Percentiles rank a stretch among this genome's conserved stretches.
Evolutionary conservation across 257 asterid species (phyloP).

Genomic region (Nicotiana undulata): DNA sequence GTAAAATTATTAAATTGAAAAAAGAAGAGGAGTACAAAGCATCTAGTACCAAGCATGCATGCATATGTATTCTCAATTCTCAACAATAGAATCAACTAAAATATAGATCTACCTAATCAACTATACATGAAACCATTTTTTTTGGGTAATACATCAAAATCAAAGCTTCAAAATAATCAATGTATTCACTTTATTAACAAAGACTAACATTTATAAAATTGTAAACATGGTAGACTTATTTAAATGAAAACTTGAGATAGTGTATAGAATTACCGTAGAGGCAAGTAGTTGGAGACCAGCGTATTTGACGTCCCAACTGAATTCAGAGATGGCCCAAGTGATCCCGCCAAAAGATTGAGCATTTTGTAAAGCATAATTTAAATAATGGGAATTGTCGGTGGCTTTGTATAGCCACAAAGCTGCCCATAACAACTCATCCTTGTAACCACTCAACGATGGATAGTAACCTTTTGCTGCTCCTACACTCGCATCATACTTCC

Average conservation of each 20-base stretch:
- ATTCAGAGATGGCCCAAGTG: slow-evolving; percentile 77
- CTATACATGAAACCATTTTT: neutral
- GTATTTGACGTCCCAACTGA: slow-evolving; percentile 91
- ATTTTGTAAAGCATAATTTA: slow-evolving; percentile 50
- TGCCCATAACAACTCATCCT: slow-evolving; percentile 92
- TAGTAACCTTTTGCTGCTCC: slow-evolving; percentile 71
- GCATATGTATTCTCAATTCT: neutral
- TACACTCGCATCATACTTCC: slow-evolving; percentile 61
- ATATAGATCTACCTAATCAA: slow-evolving; percentile 1
- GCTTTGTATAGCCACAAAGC: slow-evolving; percentile 86
- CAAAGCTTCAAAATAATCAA: neutral
- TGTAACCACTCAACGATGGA: slow-evolving; percentile 83
- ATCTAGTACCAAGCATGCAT: neutral
- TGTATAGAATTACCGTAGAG: slow-evolving; percentile 42
- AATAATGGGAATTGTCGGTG: slow-evolving; percentile 47
- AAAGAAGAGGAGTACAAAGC: neutral
- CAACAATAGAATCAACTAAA: neutral
- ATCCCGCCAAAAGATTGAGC: slow-evolving; percentile 67
- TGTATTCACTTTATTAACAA: neutral
- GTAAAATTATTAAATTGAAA: neutral
- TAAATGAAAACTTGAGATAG: too few species aligned
- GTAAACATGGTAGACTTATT: neutral
- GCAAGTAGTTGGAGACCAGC: slow-evolving; percentile 82
- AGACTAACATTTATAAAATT: neutral
- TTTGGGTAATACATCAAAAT: slow-evolving; percentile 1